phyloP scores from a whole-genome alignment of 1,284 basidiomycete genomes.

The Cutaneotrichosporon cyanovorans region DNA sequence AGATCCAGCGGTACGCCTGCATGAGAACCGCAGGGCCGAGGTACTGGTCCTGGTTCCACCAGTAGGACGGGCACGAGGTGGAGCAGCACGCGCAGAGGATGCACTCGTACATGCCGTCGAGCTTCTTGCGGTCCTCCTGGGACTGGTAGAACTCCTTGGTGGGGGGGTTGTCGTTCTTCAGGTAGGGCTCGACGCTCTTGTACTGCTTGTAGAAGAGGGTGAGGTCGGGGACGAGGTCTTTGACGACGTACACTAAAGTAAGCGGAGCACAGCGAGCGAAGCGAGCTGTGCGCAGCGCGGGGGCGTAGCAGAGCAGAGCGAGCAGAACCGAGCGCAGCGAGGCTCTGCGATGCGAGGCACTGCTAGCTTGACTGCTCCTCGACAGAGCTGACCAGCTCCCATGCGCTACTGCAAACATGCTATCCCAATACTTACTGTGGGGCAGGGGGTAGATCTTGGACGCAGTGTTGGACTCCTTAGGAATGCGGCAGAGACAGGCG shows the following conservation, averaged over 20 bases:
- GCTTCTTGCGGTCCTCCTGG: slow-evolving; percentile 83
- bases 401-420: too few relatives aligned
- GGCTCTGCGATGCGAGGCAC: too few relatives aligned
- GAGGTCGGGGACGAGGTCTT: slow-evolving; percentile 80
- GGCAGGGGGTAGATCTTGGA: slow-evolving; percentile 97
- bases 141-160: slow-evolving; percentile 75
- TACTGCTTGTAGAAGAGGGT: slow-evolving; percentile 76
- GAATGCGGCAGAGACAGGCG: slow-evolving; percentile 93
- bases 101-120: slow-evolving; percentile 96
- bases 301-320: too few relatives aligned
- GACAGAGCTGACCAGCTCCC: too few relatives aligned
- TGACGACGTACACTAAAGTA: slow-evolving; percentile 88
- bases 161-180: slow-evolving; percentile 85
- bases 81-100: slow-evolving; percentile 73
- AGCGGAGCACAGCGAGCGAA: neutral
- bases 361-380: too few relatives aligned
- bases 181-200: slow-evolving; percentile 95
- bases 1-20: slow-evolving; percentile 96
- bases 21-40: slow-evolving; percentile 93
- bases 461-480: slow-evolving; percentile 63
- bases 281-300: too few relatives aligned
- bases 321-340: too few relatives aligned
- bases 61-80: slow-evolving; percentile 88
- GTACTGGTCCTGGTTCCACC: slow-evolving; percentile 99
- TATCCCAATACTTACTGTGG: slow-evolving; percentile 75